Evolutionary conservation across 192 early-diverging fungal genomes (phyloP), one percentile per base, ranked within the genome.

Genomic region (Backusella westeae): DNA sequence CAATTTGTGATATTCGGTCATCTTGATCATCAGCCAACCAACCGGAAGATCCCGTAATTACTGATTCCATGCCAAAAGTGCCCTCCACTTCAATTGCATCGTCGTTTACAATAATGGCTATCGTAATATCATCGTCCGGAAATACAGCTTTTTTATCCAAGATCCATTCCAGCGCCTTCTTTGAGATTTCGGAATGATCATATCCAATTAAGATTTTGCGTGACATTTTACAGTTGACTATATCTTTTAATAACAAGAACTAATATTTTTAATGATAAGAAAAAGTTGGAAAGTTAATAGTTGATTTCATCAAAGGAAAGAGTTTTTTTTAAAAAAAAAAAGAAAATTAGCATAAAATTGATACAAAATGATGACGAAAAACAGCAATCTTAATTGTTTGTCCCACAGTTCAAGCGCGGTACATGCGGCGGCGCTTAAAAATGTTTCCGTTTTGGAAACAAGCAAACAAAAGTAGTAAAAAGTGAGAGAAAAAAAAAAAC

Each of bases 121-220:
- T 32, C 0, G 66, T 68, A 15, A 78, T 67, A 10, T 41, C 34
- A 23, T 73, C 77, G 15, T 78, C 71, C 26, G 77, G n/a, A 21
- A 68, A 36, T 36, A 78, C 21, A n/a, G 72, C 4, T 0, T 72
- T 52, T 17, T 78, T 72, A 9, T 66, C 23, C 19, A 78, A 23
- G 3, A 59, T 63, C 71, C 77, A 78, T 49, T 78, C 39, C 29
- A 78, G 52, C 6, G 71, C 71, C n/a, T 63, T 15, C 14, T 67
- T 72, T 35, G 77, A 66, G 23, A 46, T 34, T 15, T 39, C 59
- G 0, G 71, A 73, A 32, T 73, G 66, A 59, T 78, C 77, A 32
- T 78, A 78, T 23, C 71, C 59, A 39, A 78, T 36, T n/a, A 78
- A 29, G n/a, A 78, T 53, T 23, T 41, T 72, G 19, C 77, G 71